Percentiles rank a stretch among this genome's conserved stretches.
Evolutionary conservation across 495 filamentous ascomycete species (phyloP).

Genomic region (Trichoderma gamsii): DNA sequence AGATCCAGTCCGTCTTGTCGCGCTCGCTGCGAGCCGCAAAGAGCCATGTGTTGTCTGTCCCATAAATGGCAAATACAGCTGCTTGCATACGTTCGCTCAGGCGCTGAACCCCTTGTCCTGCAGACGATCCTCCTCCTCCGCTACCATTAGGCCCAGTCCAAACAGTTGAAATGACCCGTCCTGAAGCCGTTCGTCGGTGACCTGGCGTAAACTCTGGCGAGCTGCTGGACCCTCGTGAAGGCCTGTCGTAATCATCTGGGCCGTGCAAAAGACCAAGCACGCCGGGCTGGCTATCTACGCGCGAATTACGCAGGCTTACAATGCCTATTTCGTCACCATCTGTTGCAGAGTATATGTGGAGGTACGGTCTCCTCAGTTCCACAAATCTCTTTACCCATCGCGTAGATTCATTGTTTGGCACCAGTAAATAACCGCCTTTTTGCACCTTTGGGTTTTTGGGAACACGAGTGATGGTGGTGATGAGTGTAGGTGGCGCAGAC

Average conservation of each 20-base stretch:
- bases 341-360: slow-evolving; percentile 77
- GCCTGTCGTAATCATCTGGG: slow-evolving; percentile 26
- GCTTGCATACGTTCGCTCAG: slow-evolving; percentile 50
- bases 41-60: slow-evolving; percentile 85
- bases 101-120: slow-evolving; percentile 32
- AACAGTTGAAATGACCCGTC: slow-evolving; percentile 28
- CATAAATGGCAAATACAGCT: slow-evolving; percentile 89
- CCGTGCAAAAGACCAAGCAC: slow-evolving; percentile 68
- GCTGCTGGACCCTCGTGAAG: background rate
- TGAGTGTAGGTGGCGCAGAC: slow-evolving; percentile 44
- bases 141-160: slow-evolving; percentile 26
- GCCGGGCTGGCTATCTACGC: slow-evolving; percentile 83
- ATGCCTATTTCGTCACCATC: slow-evolving; percentile 86
- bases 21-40: slow-evolving; percentile 82
- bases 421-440: slow-evolving; percentile 78
- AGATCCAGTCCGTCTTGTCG: slow-evolving; percentile 93
- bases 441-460: slow-evolving; percentile 69
- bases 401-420: slow-evolving; percentile 64
- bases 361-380: slow-evolving; percentile 84
- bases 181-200: slow-evolving; percentile 28
- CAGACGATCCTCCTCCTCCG: slow-evolving; percentile 16
- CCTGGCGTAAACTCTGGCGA: slow-evolving; percentile 24
- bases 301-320: slow-evolving; percentile 75
- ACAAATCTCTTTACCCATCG: slow-evolving; percentile 88
- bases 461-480: slow-evolving; percentile 62